Percentiles rank a stretch among this genome's conserved stretches.
Evolutionary conservation across 1,284 basidiomycete genomes (phyloP).

Genomic region (Ceratobasidium sp.): DNA sequence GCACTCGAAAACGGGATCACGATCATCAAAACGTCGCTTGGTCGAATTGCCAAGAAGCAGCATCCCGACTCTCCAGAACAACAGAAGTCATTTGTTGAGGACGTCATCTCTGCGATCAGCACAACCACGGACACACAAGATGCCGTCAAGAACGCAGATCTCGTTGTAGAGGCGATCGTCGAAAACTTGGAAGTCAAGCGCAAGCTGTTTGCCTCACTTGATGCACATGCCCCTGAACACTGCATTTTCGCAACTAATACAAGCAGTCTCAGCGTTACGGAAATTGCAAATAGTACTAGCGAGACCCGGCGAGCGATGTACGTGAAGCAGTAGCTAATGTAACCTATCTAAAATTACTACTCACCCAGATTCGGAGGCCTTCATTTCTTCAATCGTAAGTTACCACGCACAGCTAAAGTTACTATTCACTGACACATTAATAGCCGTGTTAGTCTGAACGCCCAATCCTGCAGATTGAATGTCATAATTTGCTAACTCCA

Average conservation of each 20-base stretch:
- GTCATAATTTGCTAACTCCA: background rate
- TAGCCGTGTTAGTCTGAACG: constrained; percentile 39
- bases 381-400: constrained; percentile 59
- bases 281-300: constrained; percentile 54
- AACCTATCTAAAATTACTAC: background rate
- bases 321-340: constrained; percentile 31
- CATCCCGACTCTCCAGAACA: constrained; percentile 53
- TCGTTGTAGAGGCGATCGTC: constrained; percentile 64
- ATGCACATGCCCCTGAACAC: constrained; percentile 53
- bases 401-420: background rate
- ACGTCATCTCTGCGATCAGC: constrained; percentile 54
- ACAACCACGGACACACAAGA: constrained; percentile 57
- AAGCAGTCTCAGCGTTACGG: constrained; percentile 57
- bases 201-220: constrained; percentile 59
- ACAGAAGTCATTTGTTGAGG: constrained; percentile 49
- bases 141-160: constrained; percentile 56
- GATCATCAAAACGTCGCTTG: constrained; percentile 60
- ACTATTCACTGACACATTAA: constrained; percentile 4
- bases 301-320: constrained; percentile 50
- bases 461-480: background rate
- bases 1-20: constrained; percentile 56
- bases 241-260: constrained; percentile 64
- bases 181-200: constrained; percentile 62
- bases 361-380: constrained; percentile 54
- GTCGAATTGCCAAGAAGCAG: constrained; percentile 57